Evolutionary conservation across 1,284 basidiomycete species (phyloP).

Genomic region (Bjerkandera adusta): DNA sequence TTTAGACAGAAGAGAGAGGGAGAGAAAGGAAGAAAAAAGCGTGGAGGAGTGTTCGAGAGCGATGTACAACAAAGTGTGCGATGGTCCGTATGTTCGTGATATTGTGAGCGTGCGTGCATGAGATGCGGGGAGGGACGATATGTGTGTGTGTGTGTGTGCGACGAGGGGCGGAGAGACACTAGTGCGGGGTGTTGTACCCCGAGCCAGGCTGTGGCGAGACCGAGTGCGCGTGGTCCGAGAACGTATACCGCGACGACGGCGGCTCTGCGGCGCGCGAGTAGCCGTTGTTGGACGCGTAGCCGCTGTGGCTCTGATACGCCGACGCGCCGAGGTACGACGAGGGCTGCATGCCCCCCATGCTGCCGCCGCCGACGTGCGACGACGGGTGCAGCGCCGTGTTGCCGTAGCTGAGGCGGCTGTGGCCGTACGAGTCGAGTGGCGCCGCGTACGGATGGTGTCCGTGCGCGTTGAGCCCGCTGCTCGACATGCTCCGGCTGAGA

Average conservation of each 20-base stretch:
- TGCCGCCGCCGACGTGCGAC: slow-evolving; percentile 18
- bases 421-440: slow-evolving; percentile 18
- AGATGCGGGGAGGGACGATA: not conserved
- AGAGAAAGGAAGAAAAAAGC: too few relatives aligned
- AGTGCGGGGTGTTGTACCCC: slow-evolving; percentile 35
- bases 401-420: slow-evolving; percentile 23
- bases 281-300: slow-evolving; percentile 7
- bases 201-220: slow-evolving; percentile 34
- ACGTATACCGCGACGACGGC: slow-evolving; percentile 22
- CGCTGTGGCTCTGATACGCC: slow-evolving; percentile 18
- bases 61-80: too few relatives aligned
- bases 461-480: slow-evolving; percentile 26
- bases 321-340: slow-evolving; percentile 24
- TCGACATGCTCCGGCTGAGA: slow-evolving; percentile 27
- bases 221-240: slow-evolving; percentile 26
- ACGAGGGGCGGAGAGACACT: slow-evolving; percentile 1
- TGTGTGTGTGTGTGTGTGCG: not conserved
- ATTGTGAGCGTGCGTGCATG: not conserved
- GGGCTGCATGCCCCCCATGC: slow-evolving; percentile 8
- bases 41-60: too few relatives aligned
- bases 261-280: not conserved
- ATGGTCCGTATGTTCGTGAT: too few relatives aligned
- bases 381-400: slow-evolving; percentile 22
- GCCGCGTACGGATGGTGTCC: slow-evolving; percentile 8
- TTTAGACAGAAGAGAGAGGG: too few relatives aligned